These are phyloP conservation scores for Selaginella tamariscina DNA, from an alignment of 75 land plant species.

Conservation along the genomic window DNA sequence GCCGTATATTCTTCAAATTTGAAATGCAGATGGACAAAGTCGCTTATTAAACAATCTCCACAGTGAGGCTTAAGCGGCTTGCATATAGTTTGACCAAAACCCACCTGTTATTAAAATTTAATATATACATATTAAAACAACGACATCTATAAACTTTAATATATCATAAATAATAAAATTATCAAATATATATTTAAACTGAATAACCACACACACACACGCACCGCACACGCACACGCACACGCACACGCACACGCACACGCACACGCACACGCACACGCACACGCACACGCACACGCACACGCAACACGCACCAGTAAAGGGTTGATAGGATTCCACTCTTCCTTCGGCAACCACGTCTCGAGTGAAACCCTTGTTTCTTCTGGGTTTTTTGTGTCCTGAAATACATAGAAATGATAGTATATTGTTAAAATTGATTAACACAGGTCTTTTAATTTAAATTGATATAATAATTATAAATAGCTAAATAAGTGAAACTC, in stretches of 20 bases:
- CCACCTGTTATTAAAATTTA: constrained; percentile 40
- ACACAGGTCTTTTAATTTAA: constrained; percentile 37
- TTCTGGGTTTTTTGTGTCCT: constrained; percentile 75
- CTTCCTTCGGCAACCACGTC: constrained; percentile 79
- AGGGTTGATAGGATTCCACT: constrained; percentile 79
- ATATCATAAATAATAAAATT: too few species aligned
- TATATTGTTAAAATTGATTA: background rate
- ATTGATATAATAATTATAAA: constrained; percentile 17
- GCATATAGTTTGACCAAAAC: constrained; percentile 87
- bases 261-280: too few species aligned
- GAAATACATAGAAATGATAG: background rate
- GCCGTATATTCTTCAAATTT: too few species aligned
- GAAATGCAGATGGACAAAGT: constrained; percentile 77
- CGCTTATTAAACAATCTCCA: constrained; percentile 39
- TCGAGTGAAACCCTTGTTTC: constrained; percentile 65
- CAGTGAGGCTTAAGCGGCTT: constrained; percentile 66
- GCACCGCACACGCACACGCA: background rate
- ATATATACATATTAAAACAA: background rate
- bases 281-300: too few species aligned
- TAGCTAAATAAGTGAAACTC: background rate
- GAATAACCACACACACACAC: background rate
- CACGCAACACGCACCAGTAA: constrained; percentile 61
- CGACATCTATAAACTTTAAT: too few species aligned
- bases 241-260: background rate
- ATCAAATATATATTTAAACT: background rate